Evolutionary conservation across 345 rosid species (phyloP), one percentile per base, ranked within the genome.

Genomic region (Boechera retrofracta): DNA sequence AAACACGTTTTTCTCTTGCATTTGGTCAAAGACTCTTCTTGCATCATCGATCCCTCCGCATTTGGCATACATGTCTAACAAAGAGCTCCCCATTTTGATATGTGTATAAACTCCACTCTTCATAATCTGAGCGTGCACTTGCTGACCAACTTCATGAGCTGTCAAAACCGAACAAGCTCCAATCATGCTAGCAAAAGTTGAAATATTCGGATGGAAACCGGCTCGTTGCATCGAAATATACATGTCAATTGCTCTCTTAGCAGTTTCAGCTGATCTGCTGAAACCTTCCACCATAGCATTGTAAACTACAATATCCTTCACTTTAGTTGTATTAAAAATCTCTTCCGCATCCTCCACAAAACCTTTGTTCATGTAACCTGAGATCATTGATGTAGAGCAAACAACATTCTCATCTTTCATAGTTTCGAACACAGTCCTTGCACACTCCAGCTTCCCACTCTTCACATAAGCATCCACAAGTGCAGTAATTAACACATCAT

Each of bases 231-330:
- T 86, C 29, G 73, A 89, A 21, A 89, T 74, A 64, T 87, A 94
- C 73, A 85, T 64, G 76, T 81, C 81, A 39, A 90, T 71, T 2
- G 93, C 86, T 83, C 79, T 86, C 69, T 51, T 54, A 57, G 87
- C 89, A 18, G 89, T 87, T 68, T 81, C 89, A 38, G 51, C 74
- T 4, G 85, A 85, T 64, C 80, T 88, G 72, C 98, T 94, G 32
- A 88, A 94, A 47, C 95, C 97, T 89, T 94, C 98, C 38, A 94
- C 87, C 97, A 90, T 89, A 41, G 97, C 93, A 85, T 94, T 94
- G 76, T 84, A 94, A 67, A 90, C 97, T 5, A 94, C 97, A 12
- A 87, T 36, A 77, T 94, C 97, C 44, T 92, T 94, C 69, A 79
- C 83, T 36, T 67, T 41, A 0, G 93, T 87, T 42, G 72, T 59